phyloP scores from a whole-genome alignment of 345 rosid genomes.

The Sisymbrium irio region DNA sequence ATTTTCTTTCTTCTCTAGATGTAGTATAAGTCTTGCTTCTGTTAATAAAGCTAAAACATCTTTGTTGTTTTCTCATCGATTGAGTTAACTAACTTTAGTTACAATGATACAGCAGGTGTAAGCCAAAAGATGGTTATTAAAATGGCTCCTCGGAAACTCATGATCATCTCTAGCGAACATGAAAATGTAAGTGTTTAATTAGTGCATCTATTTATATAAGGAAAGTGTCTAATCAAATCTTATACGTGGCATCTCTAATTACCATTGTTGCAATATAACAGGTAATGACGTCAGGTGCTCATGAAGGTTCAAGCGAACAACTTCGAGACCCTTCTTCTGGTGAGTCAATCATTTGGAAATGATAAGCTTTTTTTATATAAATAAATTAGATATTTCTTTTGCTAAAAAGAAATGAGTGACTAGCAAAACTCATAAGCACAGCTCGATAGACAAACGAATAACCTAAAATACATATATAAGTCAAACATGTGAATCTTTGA shows the following conservation, averaged over 20 bases:
- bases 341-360: constrained; percentile 26
- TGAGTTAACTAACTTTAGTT: neutral
- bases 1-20: neutral
- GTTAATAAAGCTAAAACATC: neutral
- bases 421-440: constrained; percentile 14
- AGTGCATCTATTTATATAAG: neutral
- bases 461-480: neutral
- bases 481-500: constrained; percentile 17
- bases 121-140: neutral
- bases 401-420: neutral
- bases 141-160: constrained; percentile 19
- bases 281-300: constrained; percentile 24
- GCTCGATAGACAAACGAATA: constrained; percentile 3
- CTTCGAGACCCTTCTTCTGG: constrained; percentile 25
- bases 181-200: constrained; percentile 26
- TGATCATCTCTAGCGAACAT: constrained; percentile 27
- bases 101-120: constrained; percentile 13
- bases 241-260: neutral
- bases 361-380: neutral
- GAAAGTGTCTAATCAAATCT: constrained; percentile 6
- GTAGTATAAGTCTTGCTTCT: neutral
- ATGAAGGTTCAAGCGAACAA: constrained; percentile 30
- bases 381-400: neutral
- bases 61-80: neutral
- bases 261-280: neutral